phyloP scores from a whole-genome alignment of 768 basidiomycete genomes.

The Lentinula detonsa region DNA sequence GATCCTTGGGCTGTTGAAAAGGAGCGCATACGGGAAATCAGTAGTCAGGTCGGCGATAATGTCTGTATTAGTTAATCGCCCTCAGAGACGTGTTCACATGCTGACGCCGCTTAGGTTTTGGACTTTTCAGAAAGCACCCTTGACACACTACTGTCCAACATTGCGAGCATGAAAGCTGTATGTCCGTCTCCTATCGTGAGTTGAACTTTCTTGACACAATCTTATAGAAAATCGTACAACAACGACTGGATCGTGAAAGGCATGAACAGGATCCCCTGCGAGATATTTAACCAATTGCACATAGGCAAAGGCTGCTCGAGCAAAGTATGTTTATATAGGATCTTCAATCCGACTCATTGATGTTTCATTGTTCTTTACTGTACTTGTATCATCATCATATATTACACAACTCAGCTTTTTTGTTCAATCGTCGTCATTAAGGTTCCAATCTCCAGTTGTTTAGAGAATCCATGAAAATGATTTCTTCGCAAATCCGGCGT shows the following conservation, averaged over 20 bases:
- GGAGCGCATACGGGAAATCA: not conserved
- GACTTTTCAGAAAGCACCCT: conserved; percentile 1
- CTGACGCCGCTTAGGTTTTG: not conserved
- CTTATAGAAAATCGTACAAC: not conserved
- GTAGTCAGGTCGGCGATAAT: not conserved
- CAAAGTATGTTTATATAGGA: too few relatives aligned
- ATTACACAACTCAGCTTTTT: too few relatives aligned
- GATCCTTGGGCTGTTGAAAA: conserved; percentile 2
- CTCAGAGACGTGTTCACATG: not conserved
- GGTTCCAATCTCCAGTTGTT: too few relatives aligned
- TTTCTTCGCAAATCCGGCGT: too few relatives aligned
- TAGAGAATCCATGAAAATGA: too few relatives aligned
- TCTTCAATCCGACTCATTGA: too few relatives aligned
- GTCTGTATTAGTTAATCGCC: not conserved
- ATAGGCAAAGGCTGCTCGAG: too few relatives aligned
- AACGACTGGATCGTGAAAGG: not conserved
- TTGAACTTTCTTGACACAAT: not conserved
- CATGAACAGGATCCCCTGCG: not conserved
- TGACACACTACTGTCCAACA: not conserved
- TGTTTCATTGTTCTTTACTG: too few relatives aligned
- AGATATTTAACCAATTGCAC: not conserved
- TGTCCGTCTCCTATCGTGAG: not conserved
- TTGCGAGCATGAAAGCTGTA: conserved; percentile 1
- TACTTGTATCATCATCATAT: too few relatives aligned
- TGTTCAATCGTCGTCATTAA: too few relatives aligned